Evolutionary conservation across 2,329 filamentous ascomycete species (phyloP).

Genomic region (Bipolaris oryzae): DNA sequence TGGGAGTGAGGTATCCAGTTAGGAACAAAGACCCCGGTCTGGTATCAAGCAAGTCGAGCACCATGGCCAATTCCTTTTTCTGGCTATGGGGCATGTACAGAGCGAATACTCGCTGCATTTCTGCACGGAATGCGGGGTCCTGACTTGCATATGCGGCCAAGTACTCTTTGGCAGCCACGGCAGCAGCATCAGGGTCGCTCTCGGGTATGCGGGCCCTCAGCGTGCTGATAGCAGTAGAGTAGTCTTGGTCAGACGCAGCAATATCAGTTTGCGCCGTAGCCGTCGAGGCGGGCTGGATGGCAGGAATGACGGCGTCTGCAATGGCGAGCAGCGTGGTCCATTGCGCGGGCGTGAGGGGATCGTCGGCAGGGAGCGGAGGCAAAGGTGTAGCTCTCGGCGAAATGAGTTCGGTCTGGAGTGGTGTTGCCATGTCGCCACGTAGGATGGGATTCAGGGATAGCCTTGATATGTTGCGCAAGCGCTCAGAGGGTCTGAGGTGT

Average conservation of each 20-base stretch:
- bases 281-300: constrained; percentile 55
- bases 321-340: constrained; percentile 65
- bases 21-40: constrained; percentile 67
- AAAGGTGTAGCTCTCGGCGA: constrained; percentile 52
- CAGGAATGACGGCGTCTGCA: constrained; percentile 64
- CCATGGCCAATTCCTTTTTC: constrained; percentile 56
- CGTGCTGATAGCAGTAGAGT: constrained; percentile 53
- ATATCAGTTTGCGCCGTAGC: constrained; percentile 49
- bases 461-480: constrained; percentile 5
- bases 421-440: constrained; percentile 33
- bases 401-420: constrained; percentile 28
- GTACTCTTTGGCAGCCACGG: constrained; percentile 58
- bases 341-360: constrained; percentile 61
- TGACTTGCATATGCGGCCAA: constrained; percentile 60
- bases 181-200: constrained; percentile 43
- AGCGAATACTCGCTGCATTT: constrained; percentile 57
- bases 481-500: constrained; percentile 10
- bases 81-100: constrained; percentile 57
- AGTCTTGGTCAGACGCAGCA: constrained; percentile 57
- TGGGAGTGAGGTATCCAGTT: constrained; percentile 69
- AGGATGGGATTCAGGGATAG: constrained; percentile 10
- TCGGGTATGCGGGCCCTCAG: constrained; percentile 36
- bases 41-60: constrained; percentile 63
- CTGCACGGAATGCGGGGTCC: constrained; percentile 60
- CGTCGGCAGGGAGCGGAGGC: constrained; percentile 54